Conservation (phyloP, 345 rosid species). For the Linum lewisii region DNA sequence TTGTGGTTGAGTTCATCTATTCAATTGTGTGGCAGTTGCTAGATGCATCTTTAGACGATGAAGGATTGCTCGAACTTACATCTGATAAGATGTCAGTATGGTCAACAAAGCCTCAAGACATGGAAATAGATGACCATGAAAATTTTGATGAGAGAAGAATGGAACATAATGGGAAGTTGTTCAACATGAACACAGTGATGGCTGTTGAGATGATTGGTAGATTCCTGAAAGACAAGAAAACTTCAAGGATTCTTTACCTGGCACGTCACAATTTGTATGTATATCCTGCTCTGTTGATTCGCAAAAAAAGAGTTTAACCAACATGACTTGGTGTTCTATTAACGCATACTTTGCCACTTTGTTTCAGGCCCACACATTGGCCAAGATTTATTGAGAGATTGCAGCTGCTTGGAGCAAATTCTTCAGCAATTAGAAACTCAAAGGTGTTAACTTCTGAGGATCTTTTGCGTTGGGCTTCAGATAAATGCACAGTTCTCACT, state of each 20-base stretch:
- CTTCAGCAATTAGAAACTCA: slow-evolving; percentile 2
- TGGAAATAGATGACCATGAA: slow-evolving; percentile 9
- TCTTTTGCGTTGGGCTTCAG: slow-evolving; percentile 4
- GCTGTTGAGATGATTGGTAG: slow-evolving; percentile 3
- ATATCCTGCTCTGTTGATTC: background rate
- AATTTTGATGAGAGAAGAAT: slow-evolving; percentile 3
- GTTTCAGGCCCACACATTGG: slow-evolving; percentile 7
- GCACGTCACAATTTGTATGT: slow-evolving; percentile 8
- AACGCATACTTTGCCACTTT: background rate
- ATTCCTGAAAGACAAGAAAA: slow-evolving; percentile 4
- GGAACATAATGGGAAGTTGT: slow-evolving; percentile 1
- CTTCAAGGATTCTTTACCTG: slow-evolving; percentile 10
- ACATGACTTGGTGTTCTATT: background rate
- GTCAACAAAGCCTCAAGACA: slow-evolving; percentile 4
- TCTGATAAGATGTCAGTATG: background rate
- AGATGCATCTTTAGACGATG: slow-evolving; percentile 8
- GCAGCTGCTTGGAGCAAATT: slow-evolving; percentile 7
- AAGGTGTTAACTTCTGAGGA: slow-evolving; percentile 5
- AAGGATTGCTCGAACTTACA: slow-evolving; percentile 2
- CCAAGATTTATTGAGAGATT: slow-evolving; percentile 3
- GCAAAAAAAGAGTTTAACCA: too few relatives aligned
- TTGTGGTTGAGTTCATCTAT: slow-evolving; percentile 8
- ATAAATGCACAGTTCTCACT: background rate
- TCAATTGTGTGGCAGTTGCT: slow-evolving; percentile 9
- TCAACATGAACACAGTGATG: slow-evolving; percentile 1